Base-by-base conservation (phyloP, 169 alveolate species). In the Babesia sp. region DNA sequence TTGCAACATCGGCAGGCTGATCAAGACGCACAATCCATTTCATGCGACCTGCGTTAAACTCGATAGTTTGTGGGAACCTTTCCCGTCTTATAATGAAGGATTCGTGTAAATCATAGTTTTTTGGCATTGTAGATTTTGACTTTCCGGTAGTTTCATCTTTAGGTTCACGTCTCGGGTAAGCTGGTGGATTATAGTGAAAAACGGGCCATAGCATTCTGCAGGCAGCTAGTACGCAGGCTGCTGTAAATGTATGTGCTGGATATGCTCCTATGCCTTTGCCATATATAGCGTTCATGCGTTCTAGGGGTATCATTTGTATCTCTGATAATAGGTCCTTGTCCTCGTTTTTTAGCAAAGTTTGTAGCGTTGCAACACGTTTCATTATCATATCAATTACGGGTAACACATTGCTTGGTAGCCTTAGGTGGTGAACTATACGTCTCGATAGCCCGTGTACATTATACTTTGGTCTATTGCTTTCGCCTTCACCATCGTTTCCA, bases 201-300 rank as follows among this genome's bases (percentile, higher is more conserved):
- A 80, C 61, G 50, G 88, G 88, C 88, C 88, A 80, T 14, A 80
- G 60, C 71, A 69, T 24, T 0, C 88, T 2, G 50, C 88, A 80
- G 8, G 71, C 61, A 3, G 54, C 56, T 18, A 80, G 79, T 9
- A 80, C 72, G 12, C 60, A 31, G 12, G 88, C 88, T 9, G 83
- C 80, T 9, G 66, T 70, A 9, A 71, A 41, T 16, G 58, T 64
- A 34, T 64, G 79, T 1, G 46, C 6, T 16, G 85, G 85, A 60
- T 68, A 69, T 26, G 44, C 26, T 14, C 58, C 53, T 36, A 66
- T 34, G 5, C 59, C 24, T 11, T 60, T 69, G 2, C 85, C 85
- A 34, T 76, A 76, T 18, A 76, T 69, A n/a, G 22, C 6, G 4
- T 7, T 0, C 66, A 54, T 51, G 68, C 70, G 68, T 20, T 54